A percentile compares a stretch with the other conserved stretches of the same genome.
Conservation (phyloP, 129 eudicot species). For the Silybum marianum region DNA sequence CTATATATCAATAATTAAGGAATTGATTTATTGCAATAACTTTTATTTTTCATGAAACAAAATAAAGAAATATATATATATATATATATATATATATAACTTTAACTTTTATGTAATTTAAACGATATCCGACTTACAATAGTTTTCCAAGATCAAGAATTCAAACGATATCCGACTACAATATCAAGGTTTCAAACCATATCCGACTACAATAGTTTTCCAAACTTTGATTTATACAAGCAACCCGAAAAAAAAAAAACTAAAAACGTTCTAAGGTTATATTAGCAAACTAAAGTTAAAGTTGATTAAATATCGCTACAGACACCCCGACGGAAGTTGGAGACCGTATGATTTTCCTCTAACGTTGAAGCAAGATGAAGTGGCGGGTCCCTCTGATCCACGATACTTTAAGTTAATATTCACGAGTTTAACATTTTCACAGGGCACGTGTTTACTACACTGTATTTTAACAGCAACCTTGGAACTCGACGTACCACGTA, state of each 20-base stretch:
- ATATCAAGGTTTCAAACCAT: neutral
- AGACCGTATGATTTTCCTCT: conserved; percentile 45
- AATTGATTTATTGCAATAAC: too few species aligned
- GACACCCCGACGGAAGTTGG: conserved; percentile 53
- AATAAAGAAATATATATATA: too few species aligned
- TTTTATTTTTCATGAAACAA: too few species aligned
- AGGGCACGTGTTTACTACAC: conserved; percentile 46
- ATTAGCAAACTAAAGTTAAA: neutral
- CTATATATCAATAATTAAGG: too few species aligned
- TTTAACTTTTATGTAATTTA: too few species aligned
- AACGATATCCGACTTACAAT: too few species aligned
- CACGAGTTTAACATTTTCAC: conserved; percentile 45
- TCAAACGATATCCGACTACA: neutral
- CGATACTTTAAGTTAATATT: conserved; percentile 52
- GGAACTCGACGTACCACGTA: conserved; percentile 58
- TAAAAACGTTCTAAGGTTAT: conserved; percentile 1
- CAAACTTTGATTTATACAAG: conserved; percentile 8
- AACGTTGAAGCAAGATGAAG: conserved; percentile 45
- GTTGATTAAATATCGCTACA: conserved; percentile 1
- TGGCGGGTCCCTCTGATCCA: conserved; percentile 42
- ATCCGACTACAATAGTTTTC: neutral
- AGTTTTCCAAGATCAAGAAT: neutral
- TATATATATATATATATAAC: too few species aligned
- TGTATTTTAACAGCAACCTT: conserved; percentile 42
- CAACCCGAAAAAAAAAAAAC: neutral